These are phyloP conservation scores for Beauveria brongniartii DNA, from an alignment of 2,329 filamentous ascomycete species.

Conservation along the genomic window DNA sequence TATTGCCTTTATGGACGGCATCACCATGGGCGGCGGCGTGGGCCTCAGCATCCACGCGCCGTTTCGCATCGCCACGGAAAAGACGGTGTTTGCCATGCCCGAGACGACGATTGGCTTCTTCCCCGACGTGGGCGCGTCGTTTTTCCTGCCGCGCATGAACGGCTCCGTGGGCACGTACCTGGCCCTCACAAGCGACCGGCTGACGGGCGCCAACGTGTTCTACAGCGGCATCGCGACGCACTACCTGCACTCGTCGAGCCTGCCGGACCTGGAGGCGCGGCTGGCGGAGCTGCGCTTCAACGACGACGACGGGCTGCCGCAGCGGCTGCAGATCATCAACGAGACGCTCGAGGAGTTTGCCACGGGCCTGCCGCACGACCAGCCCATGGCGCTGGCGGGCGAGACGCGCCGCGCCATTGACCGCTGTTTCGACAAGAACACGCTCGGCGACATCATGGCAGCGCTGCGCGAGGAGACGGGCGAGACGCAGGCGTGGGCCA, in stretches of 20 bases:
- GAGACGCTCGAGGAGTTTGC: constrained; percentile 85
- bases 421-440: constrained; percentile 64
- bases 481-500: constrained; percentile 63
- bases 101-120: constrained; percentile 99
- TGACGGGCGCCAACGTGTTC: constrained; percentile 78
- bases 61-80: constrained; percentile 92
- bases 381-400: constrained; percentile 60
- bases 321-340: constrained; percentile 67
- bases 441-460: constrained; percentile 59
- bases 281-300: constrained; percentile 83
- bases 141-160: constrained; percentile 87
- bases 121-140: constrained; percentile 92
- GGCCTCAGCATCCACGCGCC: constrained; percentile 91
- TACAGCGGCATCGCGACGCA: constrained; percentile 92
- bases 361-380: constrained; percentile 72
- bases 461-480: constrained; percentile 51
- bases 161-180: constrained; percentile 86
- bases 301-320: constrained; percentile 58
- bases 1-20: constrained; percentile 91
- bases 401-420: constrained; percentile 74
- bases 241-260: constrained; percentile 84
- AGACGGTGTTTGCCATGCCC: constrained; percentile 94
- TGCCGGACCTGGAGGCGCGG: constrained; percentile 73
- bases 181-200: constrained; percentile 76
- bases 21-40: constrained; percentile 97